Evolutionary conservation across 805 yeast genomes (phyloP).

Genomic region (Lipomyces orientalis): DNA sequence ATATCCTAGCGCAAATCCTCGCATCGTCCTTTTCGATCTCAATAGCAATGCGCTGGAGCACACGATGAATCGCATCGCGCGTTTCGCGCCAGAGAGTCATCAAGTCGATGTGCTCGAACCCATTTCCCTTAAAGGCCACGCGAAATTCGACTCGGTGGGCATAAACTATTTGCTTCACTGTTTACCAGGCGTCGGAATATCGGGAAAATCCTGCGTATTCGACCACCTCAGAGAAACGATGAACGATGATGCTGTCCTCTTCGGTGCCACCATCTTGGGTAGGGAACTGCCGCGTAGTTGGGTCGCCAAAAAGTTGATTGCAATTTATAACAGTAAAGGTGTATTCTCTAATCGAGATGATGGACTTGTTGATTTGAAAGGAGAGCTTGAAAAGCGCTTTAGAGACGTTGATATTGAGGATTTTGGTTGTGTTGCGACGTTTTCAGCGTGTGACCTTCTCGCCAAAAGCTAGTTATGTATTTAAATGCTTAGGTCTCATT

Average conservation of each 20-base stretch:
- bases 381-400: not conserved
- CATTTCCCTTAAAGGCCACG: not conserved
- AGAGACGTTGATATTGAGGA: not conserved
- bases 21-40: constrained; percentile 7
- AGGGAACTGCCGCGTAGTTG: not conserved
- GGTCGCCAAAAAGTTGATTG: not conserved
- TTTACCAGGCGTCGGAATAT: not conserved
- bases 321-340: not conserved
- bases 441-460: not conserved
- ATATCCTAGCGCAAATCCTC: not conserved
- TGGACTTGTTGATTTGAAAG: constrained; percentile 1
- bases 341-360: constrained; percentile 1
- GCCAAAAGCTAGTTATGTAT: too few relatives aligned
- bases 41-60: constrained; percentile 1
- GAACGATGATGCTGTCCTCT: not conserved
- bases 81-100: constrained; percentile 2
- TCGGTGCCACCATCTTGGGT: not conserved
- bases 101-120: not conserved
- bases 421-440: constrained; percentile 1
- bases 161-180: constrained; percentile 2
- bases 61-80: not conserved
- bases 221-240: not conserved
- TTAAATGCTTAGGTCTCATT: too few relatives aligned
- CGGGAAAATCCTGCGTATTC: not conserved
- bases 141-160: constrained; percentile 7